A percentile compares a stretch with the other conserved stretches of the same genome.
Evolutionary conservation across 179 eudicot species (phyloP).

Genomic region (Camellia oleifera): DNA sequence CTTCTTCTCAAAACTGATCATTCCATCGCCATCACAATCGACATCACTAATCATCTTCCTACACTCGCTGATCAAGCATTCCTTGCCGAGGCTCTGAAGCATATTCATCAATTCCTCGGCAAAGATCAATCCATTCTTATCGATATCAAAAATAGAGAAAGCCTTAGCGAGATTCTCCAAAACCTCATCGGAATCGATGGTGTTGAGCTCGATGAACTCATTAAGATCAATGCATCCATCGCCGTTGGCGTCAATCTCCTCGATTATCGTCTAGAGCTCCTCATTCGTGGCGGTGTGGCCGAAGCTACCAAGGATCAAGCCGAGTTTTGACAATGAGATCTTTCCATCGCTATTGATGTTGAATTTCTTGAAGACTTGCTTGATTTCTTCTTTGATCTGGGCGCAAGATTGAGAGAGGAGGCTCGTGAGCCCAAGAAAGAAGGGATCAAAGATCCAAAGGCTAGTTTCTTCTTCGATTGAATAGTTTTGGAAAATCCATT

Average conservation of each 20-base stretch:
- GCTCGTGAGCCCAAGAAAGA: background rate
- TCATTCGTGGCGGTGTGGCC: constrained; percentile 41
- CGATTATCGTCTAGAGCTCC: constrained; percentile 40
- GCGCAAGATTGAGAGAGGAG: background rate
- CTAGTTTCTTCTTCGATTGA: constrained; percentile 1
- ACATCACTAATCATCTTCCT: constrained; percentile 55
- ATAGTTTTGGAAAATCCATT: background rate
- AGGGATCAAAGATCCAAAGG: background rate
- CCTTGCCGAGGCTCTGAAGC: constrained; percentile 51
- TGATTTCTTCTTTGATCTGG: constrained; percentile 39
- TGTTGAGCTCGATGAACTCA: constrained; percentile 54
- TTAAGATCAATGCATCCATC: constrained; percentile 54
- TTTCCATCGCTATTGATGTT: constrained; percentile 63
- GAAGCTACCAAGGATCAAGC: constrained; percentile 42
- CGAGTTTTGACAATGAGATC: constrained; percentile 48
- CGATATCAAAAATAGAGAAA: constrained; percentile 54
- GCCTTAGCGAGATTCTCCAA: constrained; percentile 40
- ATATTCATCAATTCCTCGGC: constrained; percentile 50
- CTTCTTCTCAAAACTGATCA: constrained; percentile 36
- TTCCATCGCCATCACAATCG: constrained; percentile 59
- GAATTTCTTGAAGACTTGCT: constrained; percentile 59
- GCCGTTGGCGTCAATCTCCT: constrained; percentile 52
- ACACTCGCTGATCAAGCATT: constrained; percentile 46
- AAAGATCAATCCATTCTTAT: constrained; percentile 49
- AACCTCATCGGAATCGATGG: constrained; percentile 44